phyloP scores from a whole-genome alignment of 495 filamentous ascomycete genomes.

The Trichoderma virens region DNA sequence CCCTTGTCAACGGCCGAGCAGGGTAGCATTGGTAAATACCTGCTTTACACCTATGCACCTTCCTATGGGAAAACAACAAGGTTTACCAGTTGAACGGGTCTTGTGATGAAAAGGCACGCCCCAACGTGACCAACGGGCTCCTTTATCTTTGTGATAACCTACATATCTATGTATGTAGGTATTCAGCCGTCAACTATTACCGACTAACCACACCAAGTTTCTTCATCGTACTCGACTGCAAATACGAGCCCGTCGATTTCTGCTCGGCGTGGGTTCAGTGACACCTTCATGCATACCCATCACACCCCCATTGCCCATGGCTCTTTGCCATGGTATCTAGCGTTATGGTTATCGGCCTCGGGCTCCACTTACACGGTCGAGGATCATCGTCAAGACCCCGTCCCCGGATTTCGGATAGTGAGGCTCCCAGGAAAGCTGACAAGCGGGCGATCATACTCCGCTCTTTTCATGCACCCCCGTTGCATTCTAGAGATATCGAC shows the following conservation, averaged over 20 bases:
- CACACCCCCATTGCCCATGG: too few species aligned
- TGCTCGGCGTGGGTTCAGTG: too few species aligned
- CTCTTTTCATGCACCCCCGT: neutral
- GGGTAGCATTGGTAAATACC: neutral
- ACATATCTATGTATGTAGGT: too few species aligned
- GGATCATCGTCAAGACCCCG: neutral
- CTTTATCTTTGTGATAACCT: neutral
- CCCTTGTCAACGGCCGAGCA: neutral
- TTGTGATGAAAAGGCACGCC: neutral
- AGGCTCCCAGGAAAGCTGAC: slow-evolving; percentile 6
- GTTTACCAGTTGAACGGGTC: neutral
- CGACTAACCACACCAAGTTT: neutral
- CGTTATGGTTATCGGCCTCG: neutral
- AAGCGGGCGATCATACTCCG: neutral
- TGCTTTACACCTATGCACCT: neutral
- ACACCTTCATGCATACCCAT: too few species aligned
- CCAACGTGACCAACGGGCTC: neutral
- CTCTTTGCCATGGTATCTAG: too few species aligned
- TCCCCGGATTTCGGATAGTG: slow-evolving; percentile 3
- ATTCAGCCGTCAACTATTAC: neutral
- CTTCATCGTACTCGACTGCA: too few species aligned
- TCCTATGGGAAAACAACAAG: neutral
- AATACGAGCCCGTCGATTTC: neutral
- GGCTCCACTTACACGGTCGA: neutral
- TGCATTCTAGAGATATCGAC: neutral